Base-by-base conservation (phyloP, 1,284 basidiomycete genomes). In the Cryptococcus sp. region DNA sequence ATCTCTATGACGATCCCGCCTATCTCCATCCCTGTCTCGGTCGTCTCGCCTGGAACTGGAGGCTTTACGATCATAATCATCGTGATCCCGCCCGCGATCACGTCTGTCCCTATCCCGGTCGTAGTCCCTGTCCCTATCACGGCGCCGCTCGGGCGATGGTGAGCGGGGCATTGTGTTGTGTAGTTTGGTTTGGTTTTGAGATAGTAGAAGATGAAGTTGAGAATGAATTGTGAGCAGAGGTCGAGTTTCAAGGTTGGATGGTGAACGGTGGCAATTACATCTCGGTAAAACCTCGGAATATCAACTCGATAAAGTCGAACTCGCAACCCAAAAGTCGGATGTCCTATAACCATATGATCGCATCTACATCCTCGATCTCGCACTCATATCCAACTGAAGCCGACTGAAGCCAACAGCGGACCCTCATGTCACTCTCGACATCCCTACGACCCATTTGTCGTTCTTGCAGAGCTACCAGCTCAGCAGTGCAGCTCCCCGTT, bases 1-100 rank as follows among this genome's bases (percentile, higher is more conserved):
- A 22, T 61, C 58, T 27, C 58, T 62, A 62, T 56, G 46, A 31
- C 65, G 54, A 15, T 69, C 31, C 31, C 31, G 60, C 23, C 65
- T 60, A 49, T 72, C 68, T 22, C 66, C 57, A 42, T 76, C 70
- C 25, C 67, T 57, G 25, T 75, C 67, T 7, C 57, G 50, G 22
- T 63, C 50, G 35, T 56, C 52, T 25, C 56, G 22, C 38, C 40
- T 52, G 22, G 56, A 58, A 38, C 45, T 53, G 11, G 50, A 58
- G 6, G 46, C 51, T 42, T 56, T 50, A 22, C 61, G 56, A 16
- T 62, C 61, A 39, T 52, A 23, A 31, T 57, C 48, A 16, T 59
- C 46, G 6, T 61, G 17, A 27, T 56, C 53, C 38, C 60, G 50
- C 6, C 53, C 54, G 31, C 31, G 31, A 13, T 35, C 31, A 10